These are phyloP conservation scores for Penicillium tannophilum DNA, from an alignment of 495 filamentous ascomycete genomes.

Conservation along the genomic window DNA sequence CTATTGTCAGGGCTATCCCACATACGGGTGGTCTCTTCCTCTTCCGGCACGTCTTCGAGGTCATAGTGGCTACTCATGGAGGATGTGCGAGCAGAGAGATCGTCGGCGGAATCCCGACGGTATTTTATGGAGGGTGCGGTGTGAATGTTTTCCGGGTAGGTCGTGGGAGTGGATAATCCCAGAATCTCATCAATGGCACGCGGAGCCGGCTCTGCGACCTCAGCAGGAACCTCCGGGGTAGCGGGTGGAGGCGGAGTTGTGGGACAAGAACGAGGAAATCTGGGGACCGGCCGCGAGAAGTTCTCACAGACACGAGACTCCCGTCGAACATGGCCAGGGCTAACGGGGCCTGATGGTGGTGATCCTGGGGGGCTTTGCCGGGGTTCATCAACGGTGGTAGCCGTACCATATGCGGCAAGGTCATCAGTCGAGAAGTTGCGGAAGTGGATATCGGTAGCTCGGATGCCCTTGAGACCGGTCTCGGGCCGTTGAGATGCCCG, in stretches of 20 bases:
- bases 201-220: conserved; percentile 41
- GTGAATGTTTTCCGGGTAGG: conserved; percentile 39
- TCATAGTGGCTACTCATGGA: conserved; percentile 48
- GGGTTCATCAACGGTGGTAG: conserved; percentile 30
- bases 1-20: conserved; percentile 34
- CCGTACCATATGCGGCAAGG: conserved; percentile 26
- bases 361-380: conserved; percentile 29
- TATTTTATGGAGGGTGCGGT: conserved; percentile 20
- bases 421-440: conserved; percentile 61
- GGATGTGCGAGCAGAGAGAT: conserved; percentile 48
- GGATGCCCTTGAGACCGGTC: conserved; percentile 62
- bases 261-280: conserved; percentile 33
- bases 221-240: conserved; percentile 36
- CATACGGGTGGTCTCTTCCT: conserved; percentile 54
- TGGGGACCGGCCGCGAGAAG: conserved; percentile 52
- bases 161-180: conserved; percentile 32
- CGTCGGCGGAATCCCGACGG: conserved; percentile 46
- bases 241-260: conserved; percentile 33
- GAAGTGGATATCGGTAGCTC: conserved; percentile 65
- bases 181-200: conserved; percentile 50
- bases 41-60: conserved; percentile 73
- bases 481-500: conserved; percentile 66
- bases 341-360: conserved; percentile 18
- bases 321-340: conserved; percentile 24
- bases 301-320: conserved; percentile 49